phyloP scores from a whole-genome alignment of 2,329 filamentous ascomycete species.

The Microdochium trichocladiopsis region DNA sequence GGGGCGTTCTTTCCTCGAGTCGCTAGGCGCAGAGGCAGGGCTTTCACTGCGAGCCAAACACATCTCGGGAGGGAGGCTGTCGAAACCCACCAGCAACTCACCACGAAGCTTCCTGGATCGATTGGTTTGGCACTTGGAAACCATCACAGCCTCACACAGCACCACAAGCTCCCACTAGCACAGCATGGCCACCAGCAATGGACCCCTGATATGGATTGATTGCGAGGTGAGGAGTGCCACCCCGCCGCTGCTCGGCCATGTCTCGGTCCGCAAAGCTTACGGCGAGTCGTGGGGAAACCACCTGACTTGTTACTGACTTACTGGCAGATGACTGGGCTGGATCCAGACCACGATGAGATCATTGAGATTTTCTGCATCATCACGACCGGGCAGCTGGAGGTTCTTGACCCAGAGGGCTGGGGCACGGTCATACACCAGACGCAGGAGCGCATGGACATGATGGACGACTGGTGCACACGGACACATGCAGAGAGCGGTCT shows the following conservation, averaged over 20 bases:
- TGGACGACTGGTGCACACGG: slow-evolving; percentile 83
- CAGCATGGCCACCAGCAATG: slow-evolving; percentile 11
- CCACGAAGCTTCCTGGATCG: background rate
- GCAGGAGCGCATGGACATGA: slow-evolving; percentile 61
- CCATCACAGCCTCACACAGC: background rate
- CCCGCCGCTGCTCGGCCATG: slow-evolving; percentile 21
- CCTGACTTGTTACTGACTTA: slow-evolving; percentile 3
- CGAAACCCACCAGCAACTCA: background rate
- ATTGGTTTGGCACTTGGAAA: background rate
- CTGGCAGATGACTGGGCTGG: slow-evolving; percentile 82
- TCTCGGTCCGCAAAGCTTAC: background rate
- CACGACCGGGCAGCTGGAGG: slow-evolving; percentile 70
- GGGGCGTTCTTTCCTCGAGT: background rate
- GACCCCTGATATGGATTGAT: slow-evolving; percentile 80
- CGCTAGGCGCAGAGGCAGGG: background rate
- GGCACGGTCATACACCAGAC: slow-evolving; percentile 73
- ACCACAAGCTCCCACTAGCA: too few species aligned
- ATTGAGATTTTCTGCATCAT: slow-evolving; percentile 90
- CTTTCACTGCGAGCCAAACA: too few species aligned
- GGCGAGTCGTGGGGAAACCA: background rate
- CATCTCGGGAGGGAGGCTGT: too few species aligned
- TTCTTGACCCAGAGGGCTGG: slow-evolving; percentile 72
- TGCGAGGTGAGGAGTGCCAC: slow-evolving; percentile 51
- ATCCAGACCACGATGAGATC: slow-evolving; percentile 73
- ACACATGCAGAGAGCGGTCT: slow-evolving; percentile 80